Conservation (phyloP, 1,284 basidiomycete genomes). For the Trametes pubescens region DNA sequence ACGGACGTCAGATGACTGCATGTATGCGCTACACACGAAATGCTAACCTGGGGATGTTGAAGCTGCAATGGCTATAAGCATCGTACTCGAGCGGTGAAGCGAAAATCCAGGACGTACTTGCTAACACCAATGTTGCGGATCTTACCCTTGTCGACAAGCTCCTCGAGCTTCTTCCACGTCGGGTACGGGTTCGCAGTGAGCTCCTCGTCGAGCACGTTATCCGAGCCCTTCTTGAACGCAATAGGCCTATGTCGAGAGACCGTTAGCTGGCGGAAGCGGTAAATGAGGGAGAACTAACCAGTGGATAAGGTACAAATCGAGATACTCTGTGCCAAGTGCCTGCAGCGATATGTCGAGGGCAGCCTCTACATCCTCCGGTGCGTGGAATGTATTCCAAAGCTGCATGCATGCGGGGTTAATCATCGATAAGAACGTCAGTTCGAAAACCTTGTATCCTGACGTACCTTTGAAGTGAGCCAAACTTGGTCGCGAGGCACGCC, state of each 20-base stretch:
- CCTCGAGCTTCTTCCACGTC: conserved; percentile 88
- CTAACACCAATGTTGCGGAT: conserved; percentile 85
- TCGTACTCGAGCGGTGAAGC: not conserved
- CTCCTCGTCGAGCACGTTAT: conserved; percentile 57
- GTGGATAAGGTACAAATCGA: conserved; percentile 85
- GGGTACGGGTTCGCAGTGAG: conserved; percentile 80
- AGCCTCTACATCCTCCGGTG: conserved; percentile 71
- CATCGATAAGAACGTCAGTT: not conserved
- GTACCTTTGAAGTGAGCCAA: conserved; percentile 60
- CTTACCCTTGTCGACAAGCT: conserved; percentile 80
- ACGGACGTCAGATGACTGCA: not conserved
- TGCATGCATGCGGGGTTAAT: conserved; percentile 33
- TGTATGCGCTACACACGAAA: not conserved
- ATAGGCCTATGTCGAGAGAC: conserved; percentile 58
- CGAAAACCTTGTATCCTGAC: not conserved
- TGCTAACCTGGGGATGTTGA: conserved; percentile 58
- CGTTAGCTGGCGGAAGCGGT: no score
- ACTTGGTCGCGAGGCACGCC: conserved; percentile 51
- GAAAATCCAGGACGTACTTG: conserved; percentile 58
- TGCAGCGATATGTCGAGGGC: conserved; percentile 74
- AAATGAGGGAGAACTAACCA: conserved; percentile 57
- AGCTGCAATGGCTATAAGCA: conserved; percentile 46
- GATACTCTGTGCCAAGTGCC: conserved; percentile 76
- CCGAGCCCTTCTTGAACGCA: conserved; percentile 70
- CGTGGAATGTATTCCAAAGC: conserved; percentile 77